Evolutionary conservation across 495 filamentous ascomycete species (phyloP).

Genomic region (Xylaria telfairii): DNA sequence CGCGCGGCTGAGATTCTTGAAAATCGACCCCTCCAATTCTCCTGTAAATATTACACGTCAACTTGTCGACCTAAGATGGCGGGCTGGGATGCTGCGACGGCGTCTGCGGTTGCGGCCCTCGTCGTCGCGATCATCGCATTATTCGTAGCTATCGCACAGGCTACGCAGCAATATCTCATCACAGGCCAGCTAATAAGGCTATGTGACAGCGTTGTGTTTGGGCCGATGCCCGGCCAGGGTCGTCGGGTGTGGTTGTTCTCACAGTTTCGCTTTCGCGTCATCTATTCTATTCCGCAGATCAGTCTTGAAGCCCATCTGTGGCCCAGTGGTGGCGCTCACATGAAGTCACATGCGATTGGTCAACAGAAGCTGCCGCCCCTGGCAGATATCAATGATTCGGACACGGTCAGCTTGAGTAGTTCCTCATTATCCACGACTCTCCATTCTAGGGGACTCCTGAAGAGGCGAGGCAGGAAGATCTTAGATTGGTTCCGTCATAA

Average conservation of each 20-base stretch:
- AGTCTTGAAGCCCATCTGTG: slow-evolving; percentile 3
- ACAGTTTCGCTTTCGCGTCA: slow-evolving; percentile 15
- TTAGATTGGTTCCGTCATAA: slow-evolving; percentile 3
- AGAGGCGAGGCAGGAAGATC: not conserved
- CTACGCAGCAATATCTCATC: slow-evolving; percentile 17
- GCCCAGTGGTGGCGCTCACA: slow-evolving; percentile 11
- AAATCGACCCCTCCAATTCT: not conserved
- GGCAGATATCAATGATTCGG: not conserved
- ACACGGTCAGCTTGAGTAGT: no score
- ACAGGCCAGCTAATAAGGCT: slow-evolving; percentile 4
- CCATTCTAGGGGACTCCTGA: not conserved
- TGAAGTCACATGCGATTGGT: slow-evolving; percentile 11
- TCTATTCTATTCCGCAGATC: slow-evolving; percentile 14
- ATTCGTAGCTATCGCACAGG: not conserved
- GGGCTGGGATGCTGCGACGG: not conserved
- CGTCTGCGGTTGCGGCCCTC: slow-evolving; percentile 8
- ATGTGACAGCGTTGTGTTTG: slow-evolving; percentile 10
- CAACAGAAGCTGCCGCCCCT: slow-evolving; percentile 1
- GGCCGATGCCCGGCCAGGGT: slow-evolving; percentile 15
- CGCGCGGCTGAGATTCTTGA: not conserved
- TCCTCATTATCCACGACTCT: not conserved
- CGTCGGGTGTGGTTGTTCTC: slow-evolving; percentile 18
- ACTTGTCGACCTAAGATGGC: not conserved
- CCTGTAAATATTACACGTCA: not conserved
- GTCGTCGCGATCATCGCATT: slow-evolving; percentile 9